Evolutionary conservation across 805 yeast genomes (phyloP), one percentile per base, ranked within the genome.

Genomic region (Saccharomyces cerevisiae): DNA sequence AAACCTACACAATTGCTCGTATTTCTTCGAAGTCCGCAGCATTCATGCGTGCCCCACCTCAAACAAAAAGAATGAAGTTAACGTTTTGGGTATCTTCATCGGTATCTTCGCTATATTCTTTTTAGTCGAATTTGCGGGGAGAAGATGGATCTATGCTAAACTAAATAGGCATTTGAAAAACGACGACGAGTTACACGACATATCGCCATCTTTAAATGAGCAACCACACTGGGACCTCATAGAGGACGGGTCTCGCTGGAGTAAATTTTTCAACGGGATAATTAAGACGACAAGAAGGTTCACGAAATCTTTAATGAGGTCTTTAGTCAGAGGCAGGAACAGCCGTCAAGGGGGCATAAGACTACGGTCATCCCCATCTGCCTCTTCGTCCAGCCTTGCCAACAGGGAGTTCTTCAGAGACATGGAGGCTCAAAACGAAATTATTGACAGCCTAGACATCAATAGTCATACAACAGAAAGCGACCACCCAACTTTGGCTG

Each of bases 21-120:
- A 87, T 68, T 80, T 85, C 64, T 89, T 89, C 67, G 96, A 89
- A 64, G 89, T 89, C 31, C 73, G 89, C 59, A 87, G 96, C 3
- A 82, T 87, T 47, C 86, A 84, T 70, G 96, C 96, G 0, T 89
- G 97, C 69, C 88, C 96, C 0, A 85, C 90, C 1, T 82, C 87
- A 9, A 82, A 84, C 51, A 79, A 82, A 60, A 80, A 77, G 11
- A 84, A 84, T 62, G 82, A 85, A 56, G 69, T 80, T 53, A 83
- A 84, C 17, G 82, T 84, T 2, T 76, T 85, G 51, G 81, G 87
- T 74, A 82, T 86, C 50, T 84, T 86, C 59, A 57, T 81, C 17
- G 72, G 81, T 46, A 83, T 85, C 51, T 69, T 72, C n/a, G 59
- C 66, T 55, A 63, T 71, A 55, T 72, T 76, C 66, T 53, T 74